Percentiles rank a stretch among this genome's conserved stretches.
These are phyloP conservation scores for Podila epicladia DNA, from an alignment of 192 early-diverging fungal species.

Conservation along the genomic window DNA sequence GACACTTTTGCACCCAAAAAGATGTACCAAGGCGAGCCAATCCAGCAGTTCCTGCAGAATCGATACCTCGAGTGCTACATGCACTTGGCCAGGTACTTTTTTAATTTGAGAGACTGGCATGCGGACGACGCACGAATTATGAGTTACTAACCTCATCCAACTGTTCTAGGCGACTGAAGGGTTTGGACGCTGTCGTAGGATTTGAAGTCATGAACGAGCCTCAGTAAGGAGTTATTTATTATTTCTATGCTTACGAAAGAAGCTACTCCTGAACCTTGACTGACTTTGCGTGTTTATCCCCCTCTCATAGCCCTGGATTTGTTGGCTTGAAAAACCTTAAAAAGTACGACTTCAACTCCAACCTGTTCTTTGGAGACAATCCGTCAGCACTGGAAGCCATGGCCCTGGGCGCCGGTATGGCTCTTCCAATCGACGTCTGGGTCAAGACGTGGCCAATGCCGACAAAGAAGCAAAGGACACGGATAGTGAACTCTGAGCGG, in stretches of 20 bases:
- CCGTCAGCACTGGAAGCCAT: constrained; percentile 80
- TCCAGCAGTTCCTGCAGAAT: constrained; percentile 75
- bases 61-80: constrained; percentile 71
- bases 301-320: constrained; percentile 66
- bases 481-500: constrained; percentile 64
- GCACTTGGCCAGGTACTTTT: constrained; percentile 69
- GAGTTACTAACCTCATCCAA: background rate
- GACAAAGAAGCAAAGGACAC: constrained; percentile 61
- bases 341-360: constrained; percentile 69
- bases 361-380: constrained; percentile 74
- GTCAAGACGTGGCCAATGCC: constrained; percentile 82
- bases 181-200: constrained; percentile 74
- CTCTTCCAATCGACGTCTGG: constrained; percentile 77
- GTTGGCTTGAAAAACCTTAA: constrained; percentile 70
- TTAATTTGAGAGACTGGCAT: constrained; percentile 9
- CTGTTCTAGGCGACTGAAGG: constrained; percentile 61
- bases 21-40: constrained; percentile 66
- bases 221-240: constrained; percentile 40
- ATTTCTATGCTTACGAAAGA: constrained; percentile 1
- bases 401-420: constrained; percentile 76
- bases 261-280: background rate
- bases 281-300: background rate
- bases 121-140: background rate
- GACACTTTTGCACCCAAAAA: constrained; percentile 75
- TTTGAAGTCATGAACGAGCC: constrained; percentile 88